Evolutionary conservation across 2,329 filamentous ascomycete genomes (phyloP).

Genomic region (Claviceps paspali): DNA sequence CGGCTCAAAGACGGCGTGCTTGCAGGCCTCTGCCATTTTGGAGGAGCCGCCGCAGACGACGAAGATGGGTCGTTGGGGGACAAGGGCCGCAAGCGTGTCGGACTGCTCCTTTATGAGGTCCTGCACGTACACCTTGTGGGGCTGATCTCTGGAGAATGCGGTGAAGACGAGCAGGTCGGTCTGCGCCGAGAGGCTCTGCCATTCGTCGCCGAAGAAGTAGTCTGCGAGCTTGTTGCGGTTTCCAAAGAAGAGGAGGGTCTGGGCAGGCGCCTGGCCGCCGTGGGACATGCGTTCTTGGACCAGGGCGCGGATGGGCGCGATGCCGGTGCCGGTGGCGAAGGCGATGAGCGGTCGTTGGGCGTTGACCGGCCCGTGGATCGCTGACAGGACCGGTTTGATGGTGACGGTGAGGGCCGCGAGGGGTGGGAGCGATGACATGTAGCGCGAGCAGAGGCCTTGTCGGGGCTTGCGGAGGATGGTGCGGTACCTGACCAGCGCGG

Average conservation of each 20-base stretch:
- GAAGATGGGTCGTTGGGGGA: slow-evolving; percentile 29
- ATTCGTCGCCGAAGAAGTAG: slow-evolving; percentile 71
- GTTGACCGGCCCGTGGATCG: slow-evolving; percentile 23
- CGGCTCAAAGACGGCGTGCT: slow-evolving; percentile 33
- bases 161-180: slow-evolving; percentile 20
- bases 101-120: slow-evolving; percentile 33
- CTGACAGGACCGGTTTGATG: slow-evolving; percentile 31
- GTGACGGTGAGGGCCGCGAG: slow-evolving; percentile 46
- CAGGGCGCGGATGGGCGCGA: slow-evolving; percentile 71
- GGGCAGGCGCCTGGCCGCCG: slow-evolving; percentile 7
- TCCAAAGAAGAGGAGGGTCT: slow-evolving; percentile 63
- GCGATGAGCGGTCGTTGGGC: slow-evolving; percentile 48
- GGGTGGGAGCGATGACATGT: slow-evolving; percentile 50
- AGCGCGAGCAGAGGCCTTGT: slow-evolving; percentile 80
- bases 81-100: slow-evolving; percentile 14
- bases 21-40: slow-evolving; percentile 42
- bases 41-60: slow-evolving; percentile 41
- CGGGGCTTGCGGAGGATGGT: slow-evolving; percentile 74
- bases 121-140: slow-evolving; percentile 40
- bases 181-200: slow-evolving; percentile 26
- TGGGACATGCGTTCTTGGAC: slow-evolving; percentile 52
- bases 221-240: slow-evolving; percentile 61
- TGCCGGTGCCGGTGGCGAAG: slow-evolving; percentile 71
- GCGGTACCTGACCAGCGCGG: slow-evolving; percentile 82
- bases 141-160: slow-evolving; percentile 33